These are phyloP conservation scores for Cutaneotrichosporon cyanovorans DNA, from an alignment of 1,284 basidiomycete genomes.

Conservation along the genomic window DNA sequence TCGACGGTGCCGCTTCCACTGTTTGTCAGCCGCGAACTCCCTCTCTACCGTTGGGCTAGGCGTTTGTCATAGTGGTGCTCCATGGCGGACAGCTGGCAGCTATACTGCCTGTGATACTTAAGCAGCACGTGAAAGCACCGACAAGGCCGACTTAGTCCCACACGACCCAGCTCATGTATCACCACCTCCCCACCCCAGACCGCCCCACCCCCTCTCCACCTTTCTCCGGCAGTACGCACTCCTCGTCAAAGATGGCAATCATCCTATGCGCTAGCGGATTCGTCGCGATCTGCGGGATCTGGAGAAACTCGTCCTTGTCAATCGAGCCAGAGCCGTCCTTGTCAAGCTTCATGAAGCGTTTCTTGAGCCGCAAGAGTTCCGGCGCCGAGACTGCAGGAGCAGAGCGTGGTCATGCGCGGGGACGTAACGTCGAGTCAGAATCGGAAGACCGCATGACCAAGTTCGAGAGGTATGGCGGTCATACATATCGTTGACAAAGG, in stretches of 20 bases:
- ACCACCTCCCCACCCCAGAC: not conserved
- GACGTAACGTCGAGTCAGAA: no score
- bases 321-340: slow-evolving; percentile 96
- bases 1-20: slow-evolving; percentile 97
- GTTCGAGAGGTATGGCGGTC: not conserved
- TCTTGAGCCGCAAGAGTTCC: slow-evolving; percentile 90
- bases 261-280: slow-evolving; percentile 94
- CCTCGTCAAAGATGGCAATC: slow-evolving; percentile 99
- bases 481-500: not conserved
- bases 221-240: slow-evolving; percentile 64
- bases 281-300: slow-evolving; percentile 97
- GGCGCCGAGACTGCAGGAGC: slow-evolving; percentile 66
- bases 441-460: no score
- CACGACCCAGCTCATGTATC: no score
- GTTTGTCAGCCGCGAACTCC: slow-evolving; percentile 1
- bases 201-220: no score
- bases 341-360: slow-evolving; percentile 99
- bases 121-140: no score
- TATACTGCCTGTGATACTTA: no score
- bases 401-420: not conserved
- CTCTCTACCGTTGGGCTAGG: no score
- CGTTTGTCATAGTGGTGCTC: no score
- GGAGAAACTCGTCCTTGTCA: slow-evolving; percentile 96
- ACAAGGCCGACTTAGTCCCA: no score
- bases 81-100: no score